Percentiles rank a stretch among this genome's conserved stretches.
Conservation (phyloP, 1,284 basidiomycete genomes). For the Sporisorium exsertum region DNA sequence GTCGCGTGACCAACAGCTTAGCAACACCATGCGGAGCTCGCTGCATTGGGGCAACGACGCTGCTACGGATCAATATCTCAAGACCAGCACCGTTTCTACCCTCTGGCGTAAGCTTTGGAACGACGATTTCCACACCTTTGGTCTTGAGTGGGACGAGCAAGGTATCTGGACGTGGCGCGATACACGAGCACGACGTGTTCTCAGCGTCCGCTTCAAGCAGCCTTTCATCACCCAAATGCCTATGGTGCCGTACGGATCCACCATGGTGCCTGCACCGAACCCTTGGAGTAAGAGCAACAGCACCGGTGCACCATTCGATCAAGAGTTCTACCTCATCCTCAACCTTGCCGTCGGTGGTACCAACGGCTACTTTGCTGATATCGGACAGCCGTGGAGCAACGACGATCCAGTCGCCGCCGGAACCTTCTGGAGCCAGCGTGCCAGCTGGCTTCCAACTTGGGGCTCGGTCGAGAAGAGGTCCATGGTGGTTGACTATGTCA, state of each 20-base stretch:
- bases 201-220: conserved; percentile 77
- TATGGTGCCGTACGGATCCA: conserved; percentile 74
- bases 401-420: neutral
- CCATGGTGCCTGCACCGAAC: neutral
- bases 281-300: conserved; percentile 33
- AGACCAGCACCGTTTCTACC: conserved; percentile 78
- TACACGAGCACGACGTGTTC: conserved; percentile 77
- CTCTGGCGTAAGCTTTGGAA: conserved; percentile 78
- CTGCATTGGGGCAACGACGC: conserved; percentile 79
- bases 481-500: conserved; percentile 79
- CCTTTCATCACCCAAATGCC: conserved; percentile 78
- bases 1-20: conserved; percentile 77
- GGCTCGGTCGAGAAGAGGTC: conserved; percentile 71
- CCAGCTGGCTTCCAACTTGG: conserved; percentile 28
- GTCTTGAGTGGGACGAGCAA: conserved; percentile 81
- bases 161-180: conserved; percentile 79
- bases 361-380: conserved; percentile 81
- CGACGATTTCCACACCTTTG: conserved; percentile 80
- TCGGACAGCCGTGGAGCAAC: neutral
- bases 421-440: conserved; percentile 34
- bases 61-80: conserved; percentile 76
- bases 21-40: conserved; percentile 77
- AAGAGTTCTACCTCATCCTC: conserved; percentile 84
- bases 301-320: conserved; percentile 81
- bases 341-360: conserved; percentile 84